These are phyloP conservation scores for Isabelozyma heimii DNA, from an alignment of 805 yeast genomes.

Conservation along the genomic window DNA sequence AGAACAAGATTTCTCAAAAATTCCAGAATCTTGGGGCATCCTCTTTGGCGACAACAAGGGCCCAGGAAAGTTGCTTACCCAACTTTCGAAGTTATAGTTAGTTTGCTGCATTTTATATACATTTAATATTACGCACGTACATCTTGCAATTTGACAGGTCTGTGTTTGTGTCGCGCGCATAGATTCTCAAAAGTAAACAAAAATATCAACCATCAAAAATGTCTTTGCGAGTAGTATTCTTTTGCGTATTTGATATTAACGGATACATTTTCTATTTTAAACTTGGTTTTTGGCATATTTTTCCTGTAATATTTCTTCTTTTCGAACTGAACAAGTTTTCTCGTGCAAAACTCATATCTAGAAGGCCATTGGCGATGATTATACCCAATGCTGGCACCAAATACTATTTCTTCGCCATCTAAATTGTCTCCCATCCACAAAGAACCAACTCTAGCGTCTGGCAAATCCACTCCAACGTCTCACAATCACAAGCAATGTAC, in stretches of 20 bases:
- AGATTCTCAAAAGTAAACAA: neutral
- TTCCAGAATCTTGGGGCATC: conserved; percentile 47
- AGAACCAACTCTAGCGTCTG: neutral
- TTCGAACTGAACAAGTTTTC: no score
- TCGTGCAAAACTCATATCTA: neutral
- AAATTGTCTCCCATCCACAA: neutral
- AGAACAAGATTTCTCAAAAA: conserved; percentile 33
- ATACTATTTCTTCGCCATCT: neutral
- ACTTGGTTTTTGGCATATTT: neutral
- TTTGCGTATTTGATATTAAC: no score
- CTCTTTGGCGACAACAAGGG: conserved; percentile 41
- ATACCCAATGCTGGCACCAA: neutral
- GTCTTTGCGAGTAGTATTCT: neutral
- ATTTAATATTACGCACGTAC: neutral
- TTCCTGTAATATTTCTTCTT: no score
- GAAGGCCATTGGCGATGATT: neutral
- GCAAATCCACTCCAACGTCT: neutral
- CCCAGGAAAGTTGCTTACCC: conserved; percentile 47
- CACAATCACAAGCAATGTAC: neutral
- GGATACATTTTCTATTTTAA: no score
- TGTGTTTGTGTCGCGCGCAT: neutral
- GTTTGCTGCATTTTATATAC: no score
- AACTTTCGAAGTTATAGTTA: neutral
- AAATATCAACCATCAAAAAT: neutral
- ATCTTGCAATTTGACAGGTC: conserved; percentile 14